Evolutionary conservation across 2,329 filamentous ascomycete genomes (phyloP).

Genomic region (Ceratocystiopsis minuta): DNA sequence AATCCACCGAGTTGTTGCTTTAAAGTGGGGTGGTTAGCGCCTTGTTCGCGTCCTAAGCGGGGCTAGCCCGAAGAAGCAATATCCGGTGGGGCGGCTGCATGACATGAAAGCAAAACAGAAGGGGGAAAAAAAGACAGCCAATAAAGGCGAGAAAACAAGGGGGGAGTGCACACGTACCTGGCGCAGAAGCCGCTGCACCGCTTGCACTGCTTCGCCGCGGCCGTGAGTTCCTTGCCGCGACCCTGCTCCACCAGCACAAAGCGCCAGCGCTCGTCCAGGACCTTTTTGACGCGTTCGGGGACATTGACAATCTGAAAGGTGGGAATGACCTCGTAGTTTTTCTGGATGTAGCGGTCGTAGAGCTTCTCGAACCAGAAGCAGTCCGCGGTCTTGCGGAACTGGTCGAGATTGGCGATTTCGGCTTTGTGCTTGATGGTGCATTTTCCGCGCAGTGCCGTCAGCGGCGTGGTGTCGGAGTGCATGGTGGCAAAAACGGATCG

Average conservation of each 20-base stretch:
- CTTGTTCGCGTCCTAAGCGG: conserved; percentile 4
- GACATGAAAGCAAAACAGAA: conserved; percentile 3
- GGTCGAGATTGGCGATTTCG: conserved; percentile 67
- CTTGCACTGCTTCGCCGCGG: conserved; percentile 91
- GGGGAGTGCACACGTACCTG: conserved; percentile 38
- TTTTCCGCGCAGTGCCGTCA: conserved; percentile 83
- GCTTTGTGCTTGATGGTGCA: conserved; percentile 78
- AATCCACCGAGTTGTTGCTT: conserved; percentile 89
- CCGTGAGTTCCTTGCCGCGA: conserved; percentile 85
- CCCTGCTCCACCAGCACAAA: conserved; percentile 89
- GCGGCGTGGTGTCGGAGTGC: conserved; percentile 91
- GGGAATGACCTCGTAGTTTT: conserved; percentile 92
- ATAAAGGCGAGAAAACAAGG: neutral
- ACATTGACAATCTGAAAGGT: conserved; percentile 90
- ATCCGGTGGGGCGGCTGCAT: conserved; percentile 5
- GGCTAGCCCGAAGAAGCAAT: conserved; percentile 7
- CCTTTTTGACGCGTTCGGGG: conserved; percentile 83
- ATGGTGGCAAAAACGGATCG: conserved; percentile 89
- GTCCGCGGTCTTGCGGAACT: conserved; percentile 70
- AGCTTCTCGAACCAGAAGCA: conserved; percentile 95
- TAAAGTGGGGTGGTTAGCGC: conserved; percentile 9
- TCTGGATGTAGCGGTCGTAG: conserved; percentile 95
- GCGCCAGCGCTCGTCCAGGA: conserved; percentile 90
- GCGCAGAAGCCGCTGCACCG: conserved; percentile 82
- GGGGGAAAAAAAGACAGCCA: neutral